phyloP scores from a whole-genome alignment of 495 filamentous ascomycete species.

The Astrothelium macrocarpum region DNA sequence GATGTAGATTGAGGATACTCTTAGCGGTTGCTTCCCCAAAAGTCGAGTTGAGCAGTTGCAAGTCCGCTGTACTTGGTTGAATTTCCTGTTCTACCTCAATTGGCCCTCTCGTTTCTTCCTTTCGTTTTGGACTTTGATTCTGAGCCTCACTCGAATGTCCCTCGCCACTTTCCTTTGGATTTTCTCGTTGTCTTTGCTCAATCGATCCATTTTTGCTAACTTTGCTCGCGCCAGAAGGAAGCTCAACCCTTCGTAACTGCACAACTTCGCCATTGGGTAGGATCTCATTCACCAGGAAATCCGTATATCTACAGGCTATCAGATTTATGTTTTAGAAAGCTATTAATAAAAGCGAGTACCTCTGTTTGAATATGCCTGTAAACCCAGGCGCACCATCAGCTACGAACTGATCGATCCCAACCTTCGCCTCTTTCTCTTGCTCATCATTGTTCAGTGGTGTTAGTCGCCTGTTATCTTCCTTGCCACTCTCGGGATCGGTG shows the following conservation, averaged over 20 bases:
- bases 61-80: conserved; percentile 18
- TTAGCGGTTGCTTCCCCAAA: conserved; percentile 25
- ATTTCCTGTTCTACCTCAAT: not conserved
- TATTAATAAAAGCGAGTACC: conserved; percentile 4
- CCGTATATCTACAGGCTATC: conserved; percentile 59
- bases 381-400: conserved; percentile 24
- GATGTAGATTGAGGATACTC: conserved; percentile 23
- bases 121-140: not conserved
- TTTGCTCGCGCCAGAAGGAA: not conserved
- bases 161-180: not conserved
- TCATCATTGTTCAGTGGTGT: not conserved
- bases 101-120: not conserved
- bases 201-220: conserved; percentile 16
- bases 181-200: conserved; percentile 6
- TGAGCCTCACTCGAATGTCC: not conserved
- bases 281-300: conserved; percentile 95
- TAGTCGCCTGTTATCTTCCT: not conserved
- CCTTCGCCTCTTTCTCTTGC: conserved; percentile 21
- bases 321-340: not conserved
- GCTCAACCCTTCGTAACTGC: conserved; percentile 45
- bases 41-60: conserved; percentile 18
- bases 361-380: conserved; percentile 28
- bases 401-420: conserved; percentile 29
- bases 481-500: not conserved
- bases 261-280: conserved; percentile 64